Conservation (phyloP, 108 stramenopile species). For the Pseudonitzschia pungens region DNA sequence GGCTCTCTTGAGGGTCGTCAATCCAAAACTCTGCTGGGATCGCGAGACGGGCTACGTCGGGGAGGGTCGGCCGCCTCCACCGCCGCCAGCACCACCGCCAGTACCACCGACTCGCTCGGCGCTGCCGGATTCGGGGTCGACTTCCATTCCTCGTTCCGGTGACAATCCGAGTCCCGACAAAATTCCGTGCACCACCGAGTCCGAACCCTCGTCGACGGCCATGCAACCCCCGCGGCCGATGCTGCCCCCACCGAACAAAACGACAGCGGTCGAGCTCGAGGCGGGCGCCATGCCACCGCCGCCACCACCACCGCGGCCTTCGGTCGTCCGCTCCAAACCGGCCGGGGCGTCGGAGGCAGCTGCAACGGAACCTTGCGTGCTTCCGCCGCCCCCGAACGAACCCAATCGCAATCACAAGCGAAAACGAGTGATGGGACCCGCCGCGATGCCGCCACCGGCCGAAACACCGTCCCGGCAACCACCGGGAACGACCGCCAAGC, state of each 20-base stretch:
- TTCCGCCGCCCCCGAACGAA: conserved; percentile 8
- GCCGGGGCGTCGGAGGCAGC: not conserved
- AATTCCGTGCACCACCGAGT: not conserved
- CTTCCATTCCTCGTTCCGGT: too few species aligned
- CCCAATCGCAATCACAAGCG: too few species aligned
- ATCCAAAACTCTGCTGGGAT: conserved; percentile 51
- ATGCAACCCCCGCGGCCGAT: not conserved
- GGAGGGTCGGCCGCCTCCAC: conserved; percentile 15
- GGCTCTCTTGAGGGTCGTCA: conserved; percentile 57
- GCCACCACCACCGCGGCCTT: too few species aligned
- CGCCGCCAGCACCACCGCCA: not conserved
- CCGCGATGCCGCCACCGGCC: not conserved
- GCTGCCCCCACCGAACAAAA: conserved; percentile 11
- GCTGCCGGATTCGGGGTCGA: not conserved
- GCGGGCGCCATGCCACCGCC: conserved; percentile 16
- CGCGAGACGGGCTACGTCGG: conserved; percentile 52
- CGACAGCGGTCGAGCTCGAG: not conserved
- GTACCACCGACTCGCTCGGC: too few species aligned
- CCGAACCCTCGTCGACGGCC: not conserved
- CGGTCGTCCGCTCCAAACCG: not conserved
- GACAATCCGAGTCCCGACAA: not conserved
- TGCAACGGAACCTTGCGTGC: not conserved
- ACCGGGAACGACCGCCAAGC: not conserved
- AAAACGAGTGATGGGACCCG: conserved; percentile 7
- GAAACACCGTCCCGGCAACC: not conserved